Evolutionary conservation across 441 rosid genomes (phyloP).

Genomic region (Metrosideros polymorpha): DNA sequence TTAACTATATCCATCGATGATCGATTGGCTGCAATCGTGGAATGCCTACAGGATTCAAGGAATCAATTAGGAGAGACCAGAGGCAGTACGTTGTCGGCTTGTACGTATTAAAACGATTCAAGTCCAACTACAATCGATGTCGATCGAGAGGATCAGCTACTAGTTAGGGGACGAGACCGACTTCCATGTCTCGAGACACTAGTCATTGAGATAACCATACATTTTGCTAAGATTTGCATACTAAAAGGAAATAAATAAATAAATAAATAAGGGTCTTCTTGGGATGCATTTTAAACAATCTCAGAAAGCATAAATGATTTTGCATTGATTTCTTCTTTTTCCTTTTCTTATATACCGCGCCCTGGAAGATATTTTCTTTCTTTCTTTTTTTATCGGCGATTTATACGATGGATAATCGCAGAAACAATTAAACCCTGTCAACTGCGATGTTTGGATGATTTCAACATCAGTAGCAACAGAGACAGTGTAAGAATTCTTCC

Average conservation of each 20-base stretch:
- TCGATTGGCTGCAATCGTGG: fast-evolving
- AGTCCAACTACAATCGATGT: background rate
- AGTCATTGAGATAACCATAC: background rate
- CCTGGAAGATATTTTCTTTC: too few species aligned
- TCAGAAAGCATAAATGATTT: too few species aligned
- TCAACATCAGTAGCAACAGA: background rate
- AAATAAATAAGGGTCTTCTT: too few species aligned
- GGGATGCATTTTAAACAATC: too few species aligned
- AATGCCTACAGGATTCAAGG: background rate
- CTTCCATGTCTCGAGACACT: background rate
- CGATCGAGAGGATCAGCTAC: background rate
- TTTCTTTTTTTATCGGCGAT: too few species aligned
- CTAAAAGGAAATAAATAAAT: too few species aligned
- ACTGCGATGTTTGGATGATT: too few species aligned
- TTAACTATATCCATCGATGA: fast-evolving
- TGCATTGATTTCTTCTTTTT: too few species aligned
- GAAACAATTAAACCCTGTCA: too few species aligned
- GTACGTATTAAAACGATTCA: background rate
- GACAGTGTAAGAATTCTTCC: background rate
- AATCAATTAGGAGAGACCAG: background rate
- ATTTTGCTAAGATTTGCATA: background rate
- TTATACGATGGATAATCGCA: too few species aligned
- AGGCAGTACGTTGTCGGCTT: background rate
- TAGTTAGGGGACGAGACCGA: too few species aligned
- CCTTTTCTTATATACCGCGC: too few species aligned